phyloP scores from a whole-genome alignment of 2,329 filamentous ascomycete genomes.

The Dactylonectria estremocensis region DNA sequence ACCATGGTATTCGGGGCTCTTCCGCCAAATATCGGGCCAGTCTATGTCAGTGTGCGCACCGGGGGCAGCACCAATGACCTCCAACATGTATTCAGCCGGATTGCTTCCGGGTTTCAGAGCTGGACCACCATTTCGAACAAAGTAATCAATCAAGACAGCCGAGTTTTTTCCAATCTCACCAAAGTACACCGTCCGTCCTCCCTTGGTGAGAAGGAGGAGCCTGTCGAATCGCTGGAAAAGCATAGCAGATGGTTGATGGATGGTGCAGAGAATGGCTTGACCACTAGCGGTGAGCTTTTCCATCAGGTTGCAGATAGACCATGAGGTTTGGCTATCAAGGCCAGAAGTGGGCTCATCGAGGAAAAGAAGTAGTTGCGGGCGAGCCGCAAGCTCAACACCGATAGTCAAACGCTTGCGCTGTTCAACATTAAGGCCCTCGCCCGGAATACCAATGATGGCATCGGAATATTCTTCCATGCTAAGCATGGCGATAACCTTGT shows the following conservation, averaged over 20 bases:
- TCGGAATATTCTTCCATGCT: conserved; percentile 7
- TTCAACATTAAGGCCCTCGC: conserved; percentile 8
- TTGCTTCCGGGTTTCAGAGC: neutral
- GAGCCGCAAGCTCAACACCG: conserved; percentile 5
- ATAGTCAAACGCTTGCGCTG: conserved; percentile 10
- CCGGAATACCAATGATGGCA: conserved; percentile 11
- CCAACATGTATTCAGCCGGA: conserved; percentile 9
- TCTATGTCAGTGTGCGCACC: neutral
- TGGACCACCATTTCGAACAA: neutral
- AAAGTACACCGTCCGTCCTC: conserved; percentile 5
- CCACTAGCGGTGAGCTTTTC: conserved; percentile 1
- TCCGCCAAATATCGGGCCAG: conserved; percentile 2
- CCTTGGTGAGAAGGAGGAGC: conserved; percentile 1
- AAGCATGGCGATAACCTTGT: neutral
- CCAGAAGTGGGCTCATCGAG: conserved; percentile 11
- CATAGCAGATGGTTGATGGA: conserved; percentile 10
- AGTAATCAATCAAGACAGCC: neutral
- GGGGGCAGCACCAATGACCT: conserved; percentile 6
- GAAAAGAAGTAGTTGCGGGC: conserved; percentile 1
- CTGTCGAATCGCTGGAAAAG: neutral
- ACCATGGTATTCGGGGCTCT: neutral
- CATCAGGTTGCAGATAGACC: conserved; percentile 10
- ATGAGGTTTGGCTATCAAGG: conserved; percentile 9
- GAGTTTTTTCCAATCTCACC: conserved; percentile 6
- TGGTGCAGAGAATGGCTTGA: conserved; percentile 11